A percentile compares a stretch with the other conserved stretches of the same genome.
These are phyloP conservation scores for Colletotrichum scovillei DNA, from an alignment of 2,329 filamentous ascomycete species.

Conservation along the genomic window DNA sequence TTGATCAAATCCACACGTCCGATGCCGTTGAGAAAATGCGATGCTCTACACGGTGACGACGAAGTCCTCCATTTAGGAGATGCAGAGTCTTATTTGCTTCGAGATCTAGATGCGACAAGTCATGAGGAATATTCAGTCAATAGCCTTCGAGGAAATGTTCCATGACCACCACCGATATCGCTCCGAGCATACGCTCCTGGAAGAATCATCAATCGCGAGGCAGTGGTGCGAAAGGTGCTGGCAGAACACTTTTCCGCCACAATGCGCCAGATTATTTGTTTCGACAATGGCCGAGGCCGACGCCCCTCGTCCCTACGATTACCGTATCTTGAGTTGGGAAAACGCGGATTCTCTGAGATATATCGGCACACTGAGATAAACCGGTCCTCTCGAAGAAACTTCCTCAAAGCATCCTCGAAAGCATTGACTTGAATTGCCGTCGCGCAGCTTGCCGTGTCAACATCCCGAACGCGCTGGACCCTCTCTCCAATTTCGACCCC, in stretches of 20 bases:
- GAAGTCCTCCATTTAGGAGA: background rate
- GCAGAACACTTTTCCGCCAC: conserved; percentile 30
- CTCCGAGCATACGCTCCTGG: background rate
- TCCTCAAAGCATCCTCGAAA: background rate
- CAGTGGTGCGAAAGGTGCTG: background rate
- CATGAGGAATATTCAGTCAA: background rate
- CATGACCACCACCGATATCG: background rate
- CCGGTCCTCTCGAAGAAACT: background rate
- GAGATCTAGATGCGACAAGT: background rate
- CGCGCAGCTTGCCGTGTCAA: conserved; percentile 18
- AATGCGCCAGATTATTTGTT: background rate
- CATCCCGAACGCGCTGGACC: conserved; percentile 17
- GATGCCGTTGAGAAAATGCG: background rate
- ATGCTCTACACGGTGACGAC: background rate
- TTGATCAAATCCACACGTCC: no score
- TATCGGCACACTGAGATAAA: background rate
- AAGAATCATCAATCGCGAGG: conserved; percentile 26
- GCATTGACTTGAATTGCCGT: background rate
- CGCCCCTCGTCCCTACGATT: background rate
- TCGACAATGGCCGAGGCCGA: background rate
- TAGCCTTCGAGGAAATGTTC: background rate
- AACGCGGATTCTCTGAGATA: background rate
- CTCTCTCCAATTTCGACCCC: conserved; percentile 21
- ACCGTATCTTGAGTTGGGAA: background rate
- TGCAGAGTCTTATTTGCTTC: background rate